A percentile compares a stretch with the other conserved stretches of the same genome.
Evolutionary conservation across 2,329 filamentous ascomycete species (phyloP).

Genomic region (Aspergillus neoniger): DNA sequence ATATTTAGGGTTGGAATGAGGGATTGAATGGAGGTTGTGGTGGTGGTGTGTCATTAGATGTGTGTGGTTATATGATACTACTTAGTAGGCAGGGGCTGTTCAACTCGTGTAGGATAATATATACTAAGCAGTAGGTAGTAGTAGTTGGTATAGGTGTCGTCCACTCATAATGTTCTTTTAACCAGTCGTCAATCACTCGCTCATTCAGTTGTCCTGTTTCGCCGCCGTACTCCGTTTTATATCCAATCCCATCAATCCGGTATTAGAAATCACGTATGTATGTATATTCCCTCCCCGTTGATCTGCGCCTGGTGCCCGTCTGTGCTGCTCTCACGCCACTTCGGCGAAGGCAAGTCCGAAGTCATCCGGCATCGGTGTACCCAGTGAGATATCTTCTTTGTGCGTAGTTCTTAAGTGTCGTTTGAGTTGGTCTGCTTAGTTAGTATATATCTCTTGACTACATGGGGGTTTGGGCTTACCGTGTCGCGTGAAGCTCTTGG

Average conservation of each 20-base stretch:
- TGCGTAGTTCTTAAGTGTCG: slow-evolving; percentile 43
- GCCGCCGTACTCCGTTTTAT: too few relatives aligned
- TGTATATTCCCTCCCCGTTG: neutral
- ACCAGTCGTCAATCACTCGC: neutral
- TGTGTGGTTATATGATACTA: neutral
- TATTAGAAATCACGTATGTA: too few relatives aligned
- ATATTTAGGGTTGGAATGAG: too few relatives aligned
- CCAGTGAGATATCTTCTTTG: slow-evolving; percentile 29
- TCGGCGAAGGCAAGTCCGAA: slow-evolving; percentile 21
- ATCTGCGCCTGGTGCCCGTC: neutral
- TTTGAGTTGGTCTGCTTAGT: slow-evolving; percentile 43
- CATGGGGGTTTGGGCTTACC: slow-evolving; percentile 29
- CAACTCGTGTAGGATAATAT: neutral
- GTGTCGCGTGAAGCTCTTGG: slow-evolving; percentile 48
- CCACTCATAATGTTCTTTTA: neutral
- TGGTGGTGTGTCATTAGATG: neutral
- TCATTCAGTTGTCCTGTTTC: too few relatives aligned
- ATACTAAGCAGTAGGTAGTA: neutral
- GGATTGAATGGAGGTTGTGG: neutral
- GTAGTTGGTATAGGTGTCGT: neutral
- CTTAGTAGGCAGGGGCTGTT: neutral
- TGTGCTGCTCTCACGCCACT: slow-evolving; percentile 16
- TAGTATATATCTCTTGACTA: neutral
- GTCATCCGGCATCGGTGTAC: slow-evolving; percentile 28
- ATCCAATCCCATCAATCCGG: too few relatives aligned